Base-by-base conservation (phyloP, 2,329 filamentous ascomycete species). In the Colletotrichum musicola region DNA sequence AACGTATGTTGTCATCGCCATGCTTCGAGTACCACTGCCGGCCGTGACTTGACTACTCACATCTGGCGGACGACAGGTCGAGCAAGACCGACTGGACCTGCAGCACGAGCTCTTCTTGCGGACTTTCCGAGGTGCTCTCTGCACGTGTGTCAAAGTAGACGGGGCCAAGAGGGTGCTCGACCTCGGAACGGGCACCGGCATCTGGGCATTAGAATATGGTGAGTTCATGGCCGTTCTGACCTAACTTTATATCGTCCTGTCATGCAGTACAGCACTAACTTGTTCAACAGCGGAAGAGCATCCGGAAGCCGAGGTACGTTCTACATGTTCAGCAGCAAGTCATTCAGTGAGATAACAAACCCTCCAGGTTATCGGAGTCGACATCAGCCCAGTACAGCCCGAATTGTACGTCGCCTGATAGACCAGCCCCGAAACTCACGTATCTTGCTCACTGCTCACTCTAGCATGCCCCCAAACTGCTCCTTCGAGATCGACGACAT, bases 391-490 rank as follows among this genome's bases (percentile, higher is more conserved):
- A 0, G 63, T 71, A 4, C 68, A 71, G 9, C 68, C 70, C 1
- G 59, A 63, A 3, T 70, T 68, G 68, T 71, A 10, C 47, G 68
- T 20, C 4, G 0, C 13, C 16, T 25, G 2, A 20, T 4, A 1
- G 7, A 6, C 6, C 4, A n/a, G n/a, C 12, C 1, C 5, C 3
- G 1, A 14, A 7, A 2, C 1, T 4, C 22, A 12, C 9, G n/a
- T 2, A 10, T 16, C 5, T 2, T n/a, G 18, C 20, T 1, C 16
- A 3, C 4, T 40, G 6, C 49, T 56, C 0, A 6, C 16, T 4
- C 2, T 2, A 75, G 73, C 63, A 81, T 83, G 7, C 83, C 84
- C 0, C 79, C 81, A 0, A 86, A 86, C 64, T 77, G 83, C 54
- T 74, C 74, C 7, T 86, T 86, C 70, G 79, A 81, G 40, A 73